phyloP scores from a whole-genome alignment of 2,329 filamentous ascomycete genomes.

The Talaromyces sp. region DNA sequence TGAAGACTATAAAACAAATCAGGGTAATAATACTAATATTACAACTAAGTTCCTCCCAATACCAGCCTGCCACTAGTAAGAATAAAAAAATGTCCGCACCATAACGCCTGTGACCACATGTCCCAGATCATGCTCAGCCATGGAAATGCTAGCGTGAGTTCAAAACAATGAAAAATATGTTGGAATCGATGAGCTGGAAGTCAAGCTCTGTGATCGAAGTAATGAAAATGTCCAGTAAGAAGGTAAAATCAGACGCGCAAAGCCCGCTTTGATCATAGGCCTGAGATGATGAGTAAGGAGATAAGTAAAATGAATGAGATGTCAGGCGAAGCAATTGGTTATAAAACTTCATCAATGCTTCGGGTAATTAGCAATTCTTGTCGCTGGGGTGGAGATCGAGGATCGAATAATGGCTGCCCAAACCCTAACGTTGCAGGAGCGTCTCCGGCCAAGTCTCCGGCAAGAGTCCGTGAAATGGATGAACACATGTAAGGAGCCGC shows the following conservation, averaged over 20 bases:
- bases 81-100: slow-evolving; percentile 22
- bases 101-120: slow-evolving; percentile 13
- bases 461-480: slow-evolving; percentile 34
- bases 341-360: slow-evolving; percentile 46
- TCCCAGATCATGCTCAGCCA: slow-evolving; percentile 17
- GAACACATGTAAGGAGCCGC: slow-evolving; percentile 43
- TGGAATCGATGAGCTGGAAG: background rate
- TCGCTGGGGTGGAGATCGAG: slow-evolving; percentile 40
- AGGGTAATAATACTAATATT: slow-evolving; percentile 17
- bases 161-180: slow-evolving; percentile 19
- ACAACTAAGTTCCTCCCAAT: slow-evolving; percentile 18
- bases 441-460: slow-evolving; percentile 32
- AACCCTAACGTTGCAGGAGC: slow-evolving; percentile 20
- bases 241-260: slow-evolving; percentile 31
- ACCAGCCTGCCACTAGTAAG: slow-evolving; percentile 21
- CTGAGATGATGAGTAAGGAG: slow-evolving; percentile 14
- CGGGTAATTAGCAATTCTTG: slow-evolving; percentile 42
- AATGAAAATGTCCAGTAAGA: slow-evolving; percentile 16
- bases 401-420: slow-evolving; percentile 31
- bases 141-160: slow-evolving; percentile 12
- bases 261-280: slow-evolving; percentile 43
- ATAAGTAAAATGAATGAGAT: slow-evolving; percentile 21
- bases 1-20: background rate
- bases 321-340: slow-evolving; percentile 20
- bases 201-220: background rate